Base-by-base conservation (phyloP, 192 early-diverging fungal genomes). In the Backusella mclennaniae region DNA sequence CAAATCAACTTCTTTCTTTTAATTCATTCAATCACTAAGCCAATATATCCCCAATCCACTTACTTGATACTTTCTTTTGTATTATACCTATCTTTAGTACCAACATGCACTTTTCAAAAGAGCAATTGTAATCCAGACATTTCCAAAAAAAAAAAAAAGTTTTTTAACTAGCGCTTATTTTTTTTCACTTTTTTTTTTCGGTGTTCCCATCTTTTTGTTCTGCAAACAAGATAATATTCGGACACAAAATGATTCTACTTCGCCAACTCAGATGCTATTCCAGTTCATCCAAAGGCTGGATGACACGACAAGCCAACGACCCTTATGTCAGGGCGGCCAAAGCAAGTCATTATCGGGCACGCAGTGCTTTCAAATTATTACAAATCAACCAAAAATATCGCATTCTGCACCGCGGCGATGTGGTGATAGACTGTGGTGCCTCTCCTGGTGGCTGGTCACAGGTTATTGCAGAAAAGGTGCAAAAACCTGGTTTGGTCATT, bases 391-490 rank as follows among this genome's bases (percentile, higher is more conserved):
- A 89, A 75, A 86, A 85, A 63, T 85, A 91, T 49, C 66, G 76
- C 3, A 29, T 87, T 6, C 33, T 86, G 15, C 75, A 52, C 35
- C 70, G 73, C 4, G 68, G 71, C 4, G 46, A 68, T 11, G 46
- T 74, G 66, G 86, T 86, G 31, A 86, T 89, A 71, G 93, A 91
- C 73, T 89, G 89, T 59, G 93, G 93, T 0, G 91, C 92, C 17
- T 81, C 88, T 17, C 94, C 94, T 0, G 94, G 94, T 59, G 91
- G 93, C 4, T 95, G 94, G 94, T 87, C 88, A 78, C 92, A 94
- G 79, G 92, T 93, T 26, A 80, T 87, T 14, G 85, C 89, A 1
- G 80, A 80, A 38, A 80, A 82, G 31, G 73, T 85, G 12, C 33
- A 33, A 36, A 53, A 29, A 6, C 67, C 76, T 6, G 90, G 90